Base-by-base conservation (phyloP, 768 basidiomycete genomes). In the Suillus alpinus region DNA sequence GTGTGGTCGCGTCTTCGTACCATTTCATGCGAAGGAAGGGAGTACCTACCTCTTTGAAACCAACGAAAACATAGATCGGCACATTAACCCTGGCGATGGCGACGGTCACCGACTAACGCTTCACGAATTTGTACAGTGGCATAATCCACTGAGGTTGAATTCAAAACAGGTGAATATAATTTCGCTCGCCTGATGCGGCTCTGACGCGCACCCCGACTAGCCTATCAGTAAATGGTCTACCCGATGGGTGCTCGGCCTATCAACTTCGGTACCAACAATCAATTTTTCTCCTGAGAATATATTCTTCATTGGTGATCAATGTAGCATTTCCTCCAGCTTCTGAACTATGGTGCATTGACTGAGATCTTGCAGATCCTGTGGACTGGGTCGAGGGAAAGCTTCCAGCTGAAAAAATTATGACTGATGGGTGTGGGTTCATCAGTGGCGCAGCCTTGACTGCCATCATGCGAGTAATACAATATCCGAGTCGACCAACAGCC, bases 401-500 rank as follows among this genome's bases (percentile, higher is more conserved):
- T 0, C 76, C 79, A 0, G 72, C 84, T 0, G 80, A 85, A 43
- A 77, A 82, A 58, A 77, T 81, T 26, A 83, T 87, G 81, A 88
- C 87, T 0, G 88, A 90, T 64, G 88, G 88, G 0, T 87, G 86
- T 12, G 89, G 91, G 0, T 76, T 83, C 34, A 85, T 90, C 2
- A 92, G 88, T 66, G 79, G 77, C 14, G 76, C 82, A 0, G 85
- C 80, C 0, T 71, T 88, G 0, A 69, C 72, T 2, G 59, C 65
- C 0, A 83, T 88, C 6, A 75, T 74, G 32, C 67, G 68, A 8
- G 63, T 69, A 0, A 66, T 84, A 47, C 71, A 71, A 20, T 77
- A 69, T 13, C 1, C 49, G 4, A 62, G 10, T 18, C 74, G 79
- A 4, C 84, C 84, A 0, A 80, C 80, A 26, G 87, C 83, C n/a